Evolutionary conservation across 2,329 filamentous ascomycete genomes (phyloP).

Genomic region (Colletotrichum sp.): DNA sequence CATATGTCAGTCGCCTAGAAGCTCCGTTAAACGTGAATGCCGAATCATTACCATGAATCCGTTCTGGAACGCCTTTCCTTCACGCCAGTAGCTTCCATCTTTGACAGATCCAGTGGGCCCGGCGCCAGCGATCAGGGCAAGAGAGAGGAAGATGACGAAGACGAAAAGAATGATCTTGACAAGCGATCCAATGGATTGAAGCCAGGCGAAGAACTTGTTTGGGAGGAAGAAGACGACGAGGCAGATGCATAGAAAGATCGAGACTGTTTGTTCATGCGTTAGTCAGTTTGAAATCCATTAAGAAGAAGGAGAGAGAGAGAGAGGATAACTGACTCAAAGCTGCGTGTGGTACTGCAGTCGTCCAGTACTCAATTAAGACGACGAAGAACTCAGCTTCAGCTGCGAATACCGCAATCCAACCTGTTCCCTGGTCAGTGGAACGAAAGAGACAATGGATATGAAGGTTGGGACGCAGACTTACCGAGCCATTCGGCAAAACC

Average conservation of each 20-base stretch:
- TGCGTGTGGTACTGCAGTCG: not conserved
- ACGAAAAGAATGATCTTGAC: not conserved
- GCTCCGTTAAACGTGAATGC: not conserved
- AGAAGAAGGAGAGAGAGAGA: not conserved
- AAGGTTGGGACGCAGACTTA: not conserved
- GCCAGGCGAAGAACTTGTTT: not conserved
- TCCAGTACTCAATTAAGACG: not conserved
- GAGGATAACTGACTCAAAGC: not conserved
- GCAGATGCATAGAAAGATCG: not conserved
- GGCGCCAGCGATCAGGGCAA: not conserved
- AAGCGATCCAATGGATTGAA: not conserved
- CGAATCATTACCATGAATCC: not conserved
- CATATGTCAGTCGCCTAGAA: not conserved
- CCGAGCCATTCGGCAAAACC: constrained; percentile 34
- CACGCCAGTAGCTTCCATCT: not conserved
- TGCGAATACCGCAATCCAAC: not conserved
- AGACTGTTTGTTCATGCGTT: not conserved
- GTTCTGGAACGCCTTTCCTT: not conserved
- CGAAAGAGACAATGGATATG: not conserved
- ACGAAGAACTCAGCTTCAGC: not conserved
- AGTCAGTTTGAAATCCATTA: not conserved
- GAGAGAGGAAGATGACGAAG: not conserved
- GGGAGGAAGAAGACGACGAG: not conserved
- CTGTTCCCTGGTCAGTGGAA: not conserved
- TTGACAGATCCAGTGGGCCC: not conserved